These are phyloP conservation scores for Hericium rajendrae DNA, from an alignment of 768 basidiomycete genomes.

Conservation along the genomic window DNA sequence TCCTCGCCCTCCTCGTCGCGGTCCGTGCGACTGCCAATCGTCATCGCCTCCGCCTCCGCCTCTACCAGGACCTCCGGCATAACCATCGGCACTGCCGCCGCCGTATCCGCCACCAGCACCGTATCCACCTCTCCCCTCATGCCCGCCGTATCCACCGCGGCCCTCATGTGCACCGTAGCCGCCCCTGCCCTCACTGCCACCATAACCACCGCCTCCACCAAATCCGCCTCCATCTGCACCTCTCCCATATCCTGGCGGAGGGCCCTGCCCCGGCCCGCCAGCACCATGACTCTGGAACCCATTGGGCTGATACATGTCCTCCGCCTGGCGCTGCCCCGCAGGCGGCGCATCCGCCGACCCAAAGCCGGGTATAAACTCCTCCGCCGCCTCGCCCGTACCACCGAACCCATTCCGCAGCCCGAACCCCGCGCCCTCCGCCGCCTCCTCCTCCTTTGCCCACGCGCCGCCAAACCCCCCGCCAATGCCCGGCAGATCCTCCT, in stretches of 20 bases:
- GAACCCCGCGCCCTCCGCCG: conserved; percentile 15
- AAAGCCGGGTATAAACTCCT: conserved; percentile 61
- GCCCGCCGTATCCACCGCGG: too few relatives aligned
- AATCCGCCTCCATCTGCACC: not conserved
- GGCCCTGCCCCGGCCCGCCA: conserved; percentile 2
- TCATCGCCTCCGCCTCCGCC: not conserved
- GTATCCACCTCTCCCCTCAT: too few relatives aligned
- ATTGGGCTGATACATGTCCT: conserved; percentile 36
- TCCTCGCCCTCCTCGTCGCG: not conserved
- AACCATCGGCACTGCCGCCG: not conserved
- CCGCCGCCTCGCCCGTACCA: conserved; percentile 32
- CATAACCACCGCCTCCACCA: too few relatives aligned
- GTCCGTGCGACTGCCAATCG: not conserved
- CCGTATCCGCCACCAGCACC: not conserved
- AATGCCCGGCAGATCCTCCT: conserved; percentile 65
- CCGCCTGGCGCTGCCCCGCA: conserved; percentile 38
- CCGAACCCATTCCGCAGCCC: conserved; percentile 5
- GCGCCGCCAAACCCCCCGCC: conserved; percentile 33
- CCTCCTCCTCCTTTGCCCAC: conserved; percentile 14
- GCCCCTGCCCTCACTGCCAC: too few relatives aligned
- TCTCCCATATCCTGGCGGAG: not conserved
- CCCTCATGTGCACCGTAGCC: too few relatives aligned
- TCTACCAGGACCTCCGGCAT: not conserved
- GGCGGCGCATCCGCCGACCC: conserved; percentile 25
- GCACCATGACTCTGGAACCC: not conserved